Evolutionary conservation across 495 filamentous ascomycete species (phyloP), one percentile per base, ranked within the genome.

Genomic region (Cladorrhinum samala): DNA sequence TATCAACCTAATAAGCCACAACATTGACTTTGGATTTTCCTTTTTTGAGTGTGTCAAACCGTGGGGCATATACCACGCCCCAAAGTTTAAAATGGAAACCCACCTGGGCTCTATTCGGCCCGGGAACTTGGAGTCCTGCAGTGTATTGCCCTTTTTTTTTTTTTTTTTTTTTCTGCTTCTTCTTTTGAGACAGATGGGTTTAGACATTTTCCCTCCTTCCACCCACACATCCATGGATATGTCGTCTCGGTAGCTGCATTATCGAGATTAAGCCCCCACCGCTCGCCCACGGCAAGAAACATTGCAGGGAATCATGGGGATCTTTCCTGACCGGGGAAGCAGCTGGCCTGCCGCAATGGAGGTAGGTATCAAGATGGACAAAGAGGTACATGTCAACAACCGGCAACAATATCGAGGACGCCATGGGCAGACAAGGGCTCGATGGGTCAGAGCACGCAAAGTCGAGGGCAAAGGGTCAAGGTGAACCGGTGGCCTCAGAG

Each of bases 191-290:
- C n/a, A n/a, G n/a, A n/a, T n/a, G n/a, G n/a, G n/a, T n/a, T n/a
- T n/a, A n/a, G n/a, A n/a, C n/a, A n/a, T n/a, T n/a, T n/a, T n/a
- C n/a, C n/a, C n/a, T n/a, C n/a, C n/a, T n/a, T n/a, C n/a, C n/a
- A n/a, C n/a, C n/a, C n/a, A n/a, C n/a, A n/a, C n/a, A n/a, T n/a
- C n/a, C n/a, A n/a, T n/a, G n/a, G n/a, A n/a, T 8, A 57, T 53
- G 55, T 40, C 30, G 50, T 50, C 43, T 49, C 50, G 53, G 53
- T 21, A 24, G 52, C 57, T 63, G 57, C 57, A 53, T 50, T 55
- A 63, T 66, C 57, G 57, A 66, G 60, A 66, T 60, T 56, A 60
- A 51, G 54, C n/a, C 41, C 47, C 49, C 27, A 11, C 27, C 27
- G 5, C 27, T 11, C 27, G 5, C 27, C 47, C 30, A 44, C 30